Conservation (phyloP, 1,139 yeast species). For the Keqinozyma sinolaborantium region DNA sequence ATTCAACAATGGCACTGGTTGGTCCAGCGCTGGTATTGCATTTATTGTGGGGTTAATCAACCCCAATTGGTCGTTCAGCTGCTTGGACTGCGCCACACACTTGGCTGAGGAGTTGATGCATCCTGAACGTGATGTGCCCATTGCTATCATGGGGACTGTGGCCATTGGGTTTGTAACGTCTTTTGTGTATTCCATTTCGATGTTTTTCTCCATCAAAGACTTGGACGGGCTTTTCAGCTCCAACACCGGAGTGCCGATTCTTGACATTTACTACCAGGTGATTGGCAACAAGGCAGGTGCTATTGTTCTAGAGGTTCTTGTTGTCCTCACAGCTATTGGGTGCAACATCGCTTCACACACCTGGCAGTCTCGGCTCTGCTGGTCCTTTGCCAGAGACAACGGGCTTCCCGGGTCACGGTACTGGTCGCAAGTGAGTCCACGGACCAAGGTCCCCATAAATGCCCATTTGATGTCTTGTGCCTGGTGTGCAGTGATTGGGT, state of each 20-base stretch:
- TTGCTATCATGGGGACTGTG: constrained; percentile 61
- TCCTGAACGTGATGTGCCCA: constrained; percentile 60
- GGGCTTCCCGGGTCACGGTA: constrained; percentile 37
- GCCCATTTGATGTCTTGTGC: constrained; percentile 35
- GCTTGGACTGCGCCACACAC: constrained; percentile 67
- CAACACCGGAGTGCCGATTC: constrained; percentile 58
- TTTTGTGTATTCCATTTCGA: constrained; percentile 54
- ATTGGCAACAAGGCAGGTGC: constrained; percentile 55
- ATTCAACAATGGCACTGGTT: constrained; percentile 63
- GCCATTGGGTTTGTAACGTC: constrained; percentile 65
- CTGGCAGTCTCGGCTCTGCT: constrained; percentile 72
- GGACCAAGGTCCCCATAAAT: constrained; percentile 31
- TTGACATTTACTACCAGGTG: constrained; percentile 61
- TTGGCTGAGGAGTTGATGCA: constrained; percentile 64
- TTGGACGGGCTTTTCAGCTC: constrained; percentile 43
- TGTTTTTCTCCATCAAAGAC: constrained; percentile 59
- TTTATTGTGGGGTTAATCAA: constrained; percentile 64
- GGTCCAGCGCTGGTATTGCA: constrained; percentile 57
- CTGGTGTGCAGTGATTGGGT: constrained; percentile 35
- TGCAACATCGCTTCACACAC: constrained; percentile 72
- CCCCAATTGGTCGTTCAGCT: constrained; percentile 70
- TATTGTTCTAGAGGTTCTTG: constrained; percentile 52
- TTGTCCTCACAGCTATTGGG: constrained; percentile 62
- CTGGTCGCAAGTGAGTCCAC: constrained; percentile 27
- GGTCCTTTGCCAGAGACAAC: constrained; percentile 74